phyloP scores from a whole-genome alignment of 345 rosid genomes.

The Cardamine occulta region DNA sequence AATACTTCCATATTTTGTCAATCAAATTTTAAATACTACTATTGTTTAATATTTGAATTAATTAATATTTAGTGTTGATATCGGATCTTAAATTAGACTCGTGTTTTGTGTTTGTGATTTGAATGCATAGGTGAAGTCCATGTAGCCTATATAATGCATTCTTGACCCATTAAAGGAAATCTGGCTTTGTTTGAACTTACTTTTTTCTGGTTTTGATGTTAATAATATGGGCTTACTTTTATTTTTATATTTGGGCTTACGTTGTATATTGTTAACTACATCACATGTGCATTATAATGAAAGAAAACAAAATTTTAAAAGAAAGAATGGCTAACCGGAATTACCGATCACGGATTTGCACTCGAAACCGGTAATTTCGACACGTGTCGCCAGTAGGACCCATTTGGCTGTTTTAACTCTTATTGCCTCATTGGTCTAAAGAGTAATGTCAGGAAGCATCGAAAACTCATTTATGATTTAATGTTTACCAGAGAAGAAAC shows the following conservation, averaged over 20 bases:
- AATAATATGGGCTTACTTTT: too few species aligned
- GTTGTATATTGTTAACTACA: too few species aligned
- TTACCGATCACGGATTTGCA: slow-evolving; percentile 20
- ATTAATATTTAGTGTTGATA: neutral
- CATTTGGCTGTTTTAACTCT: neutral
- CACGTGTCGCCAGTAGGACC: slow-evolving; percentile 26
- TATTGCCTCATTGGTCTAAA: neutral
- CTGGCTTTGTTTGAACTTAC: neutral
- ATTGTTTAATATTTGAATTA: neutral
- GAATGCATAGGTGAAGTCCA: neutral
- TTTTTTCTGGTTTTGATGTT: too few species aligned
- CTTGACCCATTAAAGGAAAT: neutral
- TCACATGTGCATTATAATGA: slow-evolving; percentile 11
- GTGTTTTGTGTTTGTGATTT: too few species aligned
- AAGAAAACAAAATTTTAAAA: neutral
- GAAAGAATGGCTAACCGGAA: slow-evolving; percentile 41
- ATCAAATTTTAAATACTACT: too few species aligned
- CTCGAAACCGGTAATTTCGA: slow-evolving; percentile 3
- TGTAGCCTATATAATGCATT: neutral
- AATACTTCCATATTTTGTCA: neutral
- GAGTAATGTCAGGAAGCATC: slow-evolving; percentile 25
- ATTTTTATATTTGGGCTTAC: too few species aligned
- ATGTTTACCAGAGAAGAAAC: slow-evolving; percentile 32
- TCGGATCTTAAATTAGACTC: too few species aligned
- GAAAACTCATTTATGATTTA: slow-evolving; percentile 20